These are phyloP conservation scores for Populus hybrid DNA, from an alignment of 441 rosid genomes.

Conservation along the genomic window DNA sequence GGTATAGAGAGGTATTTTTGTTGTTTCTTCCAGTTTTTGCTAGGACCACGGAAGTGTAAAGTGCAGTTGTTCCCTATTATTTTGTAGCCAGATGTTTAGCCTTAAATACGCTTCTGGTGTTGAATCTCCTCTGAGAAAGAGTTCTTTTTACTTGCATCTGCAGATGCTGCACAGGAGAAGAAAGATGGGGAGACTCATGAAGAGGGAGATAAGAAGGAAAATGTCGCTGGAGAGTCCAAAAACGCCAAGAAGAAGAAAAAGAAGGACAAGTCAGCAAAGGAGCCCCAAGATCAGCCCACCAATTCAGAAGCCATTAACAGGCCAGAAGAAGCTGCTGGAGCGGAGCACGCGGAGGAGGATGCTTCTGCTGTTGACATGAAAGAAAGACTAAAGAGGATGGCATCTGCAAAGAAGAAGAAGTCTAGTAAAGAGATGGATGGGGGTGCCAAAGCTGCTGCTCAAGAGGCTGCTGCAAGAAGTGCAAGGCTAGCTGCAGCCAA, in stretches of 20 bases:
- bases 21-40: background rate
- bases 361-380: conserved; percentile 40
- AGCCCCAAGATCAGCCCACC: conserved; percentile 30
- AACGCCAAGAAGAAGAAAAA: conserved; percentile 54
- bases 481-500: conserved; percentile 61
- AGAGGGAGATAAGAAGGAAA: conserved; percentile 43
- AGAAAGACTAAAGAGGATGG: conserved; percentile 51
- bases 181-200: conserved; percentile 29
- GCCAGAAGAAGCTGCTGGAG: conserved; percentile 21
- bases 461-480: conserved; percentile 59
- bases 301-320: conserved; percentile 16
- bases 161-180: conserved; percentile 28
- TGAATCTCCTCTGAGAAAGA: background rate
- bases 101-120: background rate
- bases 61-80: background rate
- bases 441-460: conserved; percentile 57
- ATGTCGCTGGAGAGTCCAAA: conserved; percentile 44
- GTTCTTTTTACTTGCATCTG: conserved; percentile 1
- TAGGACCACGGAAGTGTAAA: background rate
- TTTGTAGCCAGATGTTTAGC: background rate
- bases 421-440: conserved; percentile 53
- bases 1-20: background rate
- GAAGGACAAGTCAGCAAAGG: conserved; percentile 49
- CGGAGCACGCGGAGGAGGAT: conserved; percentile 34
- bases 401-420: conserved; percentile 54